phyloP scores from a whole-genome alignment of 306 rosid species.

The Begonia masoniana region DNA sequence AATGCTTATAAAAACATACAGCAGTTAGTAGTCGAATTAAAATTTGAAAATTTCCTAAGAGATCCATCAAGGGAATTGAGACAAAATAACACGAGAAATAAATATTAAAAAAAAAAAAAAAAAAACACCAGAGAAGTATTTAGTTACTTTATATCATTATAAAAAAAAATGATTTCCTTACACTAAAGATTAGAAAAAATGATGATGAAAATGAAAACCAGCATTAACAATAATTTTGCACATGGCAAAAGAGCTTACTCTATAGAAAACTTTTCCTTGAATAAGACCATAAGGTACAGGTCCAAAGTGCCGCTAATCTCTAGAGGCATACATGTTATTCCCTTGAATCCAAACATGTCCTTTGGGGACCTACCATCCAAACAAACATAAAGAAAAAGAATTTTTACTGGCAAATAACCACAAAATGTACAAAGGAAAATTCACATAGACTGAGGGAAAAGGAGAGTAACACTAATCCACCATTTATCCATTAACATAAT shows the following conservation, averaged over 20 bases:
- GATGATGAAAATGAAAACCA: conserved; percentile 5
- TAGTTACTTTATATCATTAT: no score
- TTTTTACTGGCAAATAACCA: conserved; percentile 5
- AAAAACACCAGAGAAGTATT: background rate
- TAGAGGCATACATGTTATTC: conserved; percentile 61
- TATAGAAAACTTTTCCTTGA: conserved; percentile 57
- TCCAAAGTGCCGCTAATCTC: conserved; percentile 66
- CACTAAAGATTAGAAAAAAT: background rate
- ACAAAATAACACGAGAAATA: background rate
- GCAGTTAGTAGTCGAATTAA: no score
- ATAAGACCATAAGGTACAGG: conserved; percentile 82
- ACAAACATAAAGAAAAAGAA: conserved; percentile 12
- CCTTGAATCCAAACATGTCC: conserved; percentile 99
- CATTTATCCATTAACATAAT: no score
- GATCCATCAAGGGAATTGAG: no score
- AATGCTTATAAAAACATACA: no score
- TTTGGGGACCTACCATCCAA: conserved; percentile 59
- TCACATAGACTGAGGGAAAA: no score
- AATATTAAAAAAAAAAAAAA: no score
- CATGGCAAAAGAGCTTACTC: conserved; percentile 33
- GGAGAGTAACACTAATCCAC: no score
- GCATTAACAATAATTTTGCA: background rate
- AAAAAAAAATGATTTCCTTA: no score
- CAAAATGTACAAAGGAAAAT: conserved; percentile 1
- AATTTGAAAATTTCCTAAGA: no score